Base-by-base conservation (phyloP, 108 stramenopile genomes). In the Chaetoceros tenuissimus region DNA sequence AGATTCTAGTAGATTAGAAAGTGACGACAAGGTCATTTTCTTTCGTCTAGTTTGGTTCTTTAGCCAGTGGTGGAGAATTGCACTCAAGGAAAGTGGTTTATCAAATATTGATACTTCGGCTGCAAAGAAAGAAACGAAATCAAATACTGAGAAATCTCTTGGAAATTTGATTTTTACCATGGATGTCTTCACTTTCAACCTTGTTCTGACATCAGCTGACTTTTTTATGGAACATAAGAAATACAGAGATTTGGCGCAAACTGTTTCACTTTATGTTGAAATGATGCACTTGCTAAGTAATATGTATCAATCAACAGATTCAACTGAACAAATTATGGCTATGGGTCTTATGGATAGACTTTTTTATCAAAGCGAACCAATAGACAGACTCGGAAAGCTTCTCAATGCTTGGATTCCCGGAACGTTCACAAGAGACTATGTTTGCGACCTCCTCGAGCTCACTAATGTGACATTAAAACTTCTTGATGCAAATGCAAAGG, bases 131-230 rank as follows among this genome's bases (percentile, higher is more conserved):
- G 23, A 59, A 1, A 29, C 17, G 5, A 43, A 52, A 45, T 51
- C 17, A 7, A 23, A 45, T 3, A 28, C 19, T 18, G 19, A 31
- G 2, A 25, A 55, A 24, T 57, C 55, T 10, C 29, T 78, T 43
- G 83, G 77, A 25, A 74, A 81, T 23, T 62, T 89, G 31, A 77
- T 94, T 48, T 89, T 89, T 54, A 94, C 92, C 22, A 87, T 94
- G 87, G 92, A 94, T 68, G 80, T 94, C 24, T 94, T 88, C 54
- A 82, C 87, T 47, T 94, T 94, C 77, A 88, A 94, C 50, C 60
- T 94, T n/a, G 89, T 94, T 13, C 65, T 89, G 26, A 83, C 69
- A 28, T 60, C 89, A 10, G 72, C 71, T 1, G 89, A 94, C 51
- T 79, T 73, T 25, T 90, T 75, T 57, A 55, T 60, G 16, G 69